These are phyloP conservation scores for Mortierella sp. DNA, from an alignment of 371 early-diverging fungal genomes.

Conservation along the genomic window DNA sequence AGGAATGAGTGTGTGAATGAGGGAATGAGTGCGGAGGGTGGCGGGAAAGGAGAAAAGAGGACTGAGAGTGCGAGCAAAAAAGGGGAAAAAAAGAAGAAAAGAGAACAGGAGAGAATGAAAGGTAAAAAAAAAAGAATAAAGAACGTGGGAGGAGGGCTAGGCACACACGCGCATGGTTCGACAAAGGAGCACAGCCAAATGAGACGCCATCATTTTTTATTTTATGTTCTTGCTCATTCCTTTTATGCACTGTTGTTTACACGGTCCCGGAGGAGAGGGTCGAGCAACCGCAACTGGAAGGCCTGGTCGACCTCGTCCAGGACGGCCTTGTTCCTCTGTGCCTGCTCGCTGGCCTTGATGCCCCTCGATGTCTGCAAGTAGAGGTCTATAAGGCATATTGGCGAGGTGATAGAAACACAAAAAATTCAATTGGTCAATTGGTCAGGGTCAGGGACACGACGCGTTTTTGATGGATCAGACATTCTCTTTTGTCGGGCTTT, in stretches of 20 bases:
- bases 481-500: not conserved
- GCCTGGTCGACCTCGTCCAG: slow-evolving; percentile 30
- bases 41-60: slow-evolving; percentile 7
- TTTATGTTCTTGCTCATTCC: not conserved
- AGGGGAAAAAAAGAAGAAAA: not conserved
- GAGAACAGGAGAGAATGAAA: not conserved
- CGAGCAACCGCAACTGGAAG: slow-evolving; percentile 33
- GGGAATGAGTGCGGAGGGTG: slow-evolving; percentile 15
- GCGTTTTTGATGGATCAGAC: not conserved
- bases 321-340: slow-evolving; percentile 36
- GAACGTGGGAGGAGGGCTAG: not conserved
- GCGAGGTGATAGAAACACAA: not conserved
- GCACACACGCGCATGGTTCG: not conserved
- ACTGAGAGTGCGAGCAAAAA: slow-evolving; percentile 10
- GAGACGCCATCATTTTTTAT: not conserved
- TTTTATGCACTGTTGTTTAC: not conserved
- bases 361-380: slow-evolving; percentile 51
- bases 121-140: not conserved
- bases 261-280: slow-evolving; percentile 30
- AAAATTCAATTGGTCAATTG: not conserved
- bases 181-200: not conserved
- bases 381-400: too few relatives aligned
- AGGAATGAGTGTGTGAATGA: slow-evolving; percentile 3
- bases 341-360: slow-evolving; percentile 55
- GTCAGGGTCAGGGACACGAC: not conserved